A percentile compares a stretch with the other conserved stretches of the same genome.
phyloP scores from a whole-genome alignment of 2,329 filamentous ascomycete genomes.

The Paecilomyces dactylethromorphus region DNA sequence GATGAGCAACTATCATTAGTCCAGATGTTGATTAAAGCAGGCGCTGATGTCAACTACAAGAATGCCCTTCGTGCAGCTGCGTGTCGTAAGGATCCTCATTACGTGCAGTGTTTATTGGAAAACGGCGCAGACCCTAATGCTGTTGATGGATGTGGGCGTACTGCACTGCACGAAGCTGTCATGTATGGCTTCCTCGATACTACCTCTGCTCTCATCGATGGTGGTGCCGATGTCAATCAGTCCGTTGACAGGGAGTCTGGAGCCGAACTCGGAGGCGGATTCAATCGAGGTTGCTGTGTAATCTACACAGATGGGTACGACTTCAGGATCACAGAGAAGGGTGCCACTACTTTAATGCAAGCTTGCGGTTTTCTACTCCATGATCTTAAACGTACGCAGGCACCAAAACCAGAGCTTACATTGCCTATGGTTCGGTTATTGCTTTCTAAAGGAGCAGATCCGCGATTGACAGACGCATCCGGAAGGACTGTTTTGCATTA shows the following conservation, averaged over 20 bases:
- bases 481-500: neutral
- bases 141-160: neutral
- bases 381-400: neutral
- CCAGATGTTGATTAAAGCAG: neutral
- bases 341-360: neutral
- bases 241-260: neutral
- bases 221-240: neutral
- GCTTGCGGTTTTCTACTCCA: neutral
- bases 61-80: neutral
- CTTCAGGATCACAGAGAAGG: neutral
- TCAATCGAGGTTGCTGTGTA: neutral
- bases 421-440: neutral
- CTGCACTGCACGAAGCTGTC: neutral
- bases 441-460: neutral
- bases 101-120: neutral
- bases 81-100: neutral
- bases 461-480: neutral
- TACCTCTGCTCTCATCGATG: neutral
- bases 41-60: neutral
- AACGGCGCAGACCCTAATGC: conserved; percentile 1
- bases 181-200: neutral
- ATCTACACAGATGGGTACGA: neutral
- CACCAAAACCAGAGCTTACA: neutral
- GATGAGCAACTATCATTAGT: neutral
- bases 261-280: neutral